phyloP scores from a whole-genome alignment of 306 rosid species.

The Fragaria ananassa region DNA sequence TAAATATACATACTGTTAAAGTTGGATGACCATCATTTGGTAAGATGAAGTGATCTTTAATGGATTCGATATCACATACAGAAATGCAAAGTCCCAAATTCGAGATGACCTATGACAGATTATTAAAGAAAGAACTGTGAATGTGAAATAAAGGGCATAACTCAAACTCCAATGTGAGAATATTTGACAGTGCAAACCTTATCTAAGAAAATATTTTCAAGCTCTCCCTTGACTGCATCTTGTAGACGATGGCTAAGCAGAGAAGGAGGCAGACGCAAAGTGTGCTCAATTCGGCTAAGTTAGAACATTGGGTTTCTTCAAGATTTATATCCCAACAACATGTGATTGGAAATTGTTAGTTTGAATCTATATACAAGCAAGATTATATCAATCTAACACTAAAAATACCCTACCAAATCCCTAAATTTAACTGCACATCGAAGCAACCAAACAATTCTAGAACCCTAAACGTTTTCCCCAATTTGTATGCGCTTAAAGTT shows the following conservation, averaged over 20 bases:
- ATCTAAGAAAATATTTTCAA: constrained; percentile 74
- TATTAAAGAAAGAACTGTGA: not conserved
- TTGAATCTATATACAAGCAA: not conserved
- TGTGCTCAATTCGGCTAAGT: constrained; percentile 73
- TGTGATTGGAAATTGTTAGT: not conserved
- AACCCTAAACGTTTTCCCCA: not conserved
- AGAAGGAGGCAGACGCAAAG: constrained; percentile 62
- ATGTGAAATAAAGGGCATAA: not conserved
- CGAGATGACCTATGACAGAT: constrained; percentile 50
- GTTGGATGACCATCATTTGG: constrained; percentile 77
- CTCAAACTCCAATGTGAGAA: constrained; percentile 15
- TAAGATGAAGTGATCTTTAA: constrained; percentile 67
- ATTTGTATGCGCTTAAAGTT: too few relatives aligned
- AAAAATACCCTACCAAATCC: too few relatives aligned
- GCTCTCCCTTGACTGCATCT: constrained; percentile 67
- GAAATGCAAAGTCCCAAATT: constrained; percentile 80
- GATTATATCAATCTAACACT: not conserved
- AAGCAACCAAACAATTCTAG: not conserved
- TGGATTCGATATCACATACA: constrained; percentile 62
- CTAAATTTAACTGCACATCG: not conserved
- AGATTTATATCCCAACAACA: not conserved
- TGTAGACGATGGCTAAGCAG: constrained; percentile 50
- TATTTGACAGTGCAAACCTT: constrained; percentile 35
- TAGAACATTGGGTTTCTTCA: constrained; percentile 55
- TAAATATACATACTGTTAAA: constrained; percentile 42